These are phyloP conservation scores for Globisporangium carolinianum DNA, from an alignment of 352 stramenopile genomes.

Conservation along the genomic window DNA sequence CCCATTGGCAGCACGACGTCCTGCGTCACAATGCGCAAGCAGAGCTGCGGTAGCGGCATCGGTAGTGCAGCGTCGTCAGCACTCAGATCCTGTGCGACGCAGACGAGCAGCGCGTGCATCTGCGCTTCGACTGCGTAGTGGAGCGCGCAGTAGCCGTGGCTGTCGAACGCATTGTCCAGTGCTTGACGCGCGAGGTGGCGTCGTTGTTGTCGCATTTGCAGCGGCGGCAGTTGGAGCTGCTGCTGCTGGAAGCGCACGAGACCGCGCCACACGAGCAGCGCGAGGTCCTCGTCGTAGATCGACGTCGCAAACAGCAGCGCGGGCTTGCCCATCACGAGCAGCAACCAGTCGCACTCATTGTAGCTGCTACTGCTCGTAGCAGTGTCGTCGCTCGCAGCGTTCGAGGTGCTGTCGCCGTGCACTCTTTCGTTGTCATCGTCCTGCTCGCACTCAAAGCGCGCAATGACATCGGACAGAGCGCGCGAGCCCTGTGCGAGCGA, in stretches of 20 bases:
- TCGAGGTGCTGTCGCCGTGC: too few relatives aligned
- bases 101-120: slow-evolving; percentile 50
- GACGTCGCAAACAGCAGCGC: slow-evolving; percentile 73
- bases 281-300: slow-evolving; percentile 82
- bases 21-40: slow-evolving; percentile 30
- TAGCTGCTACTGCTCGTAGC: slow-evolving; percentile 3
- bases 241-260: slow-evolving; percentile 37
- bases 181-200: slow-evolving; percentile 45
- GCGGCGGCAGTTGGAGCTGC: slow-evolving; percentile 2
- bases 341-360: slow-evolving; percentile 13
- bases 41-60: slow-evolving; percentile 5
- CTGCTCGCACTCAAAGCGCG: slow-evolving; percentile 18
- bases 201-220: too few relatives aligned
- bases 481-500: slow-evolving; percentile 15
- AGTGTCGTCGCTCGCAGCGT: too few relatives aligned
- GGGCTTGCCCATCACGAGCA: slow-evolving; percentile 72
- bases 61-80: neutral
- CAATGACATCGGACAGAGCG: slow-evolving; percentile 26
- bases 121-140: slow-evolving; percentile 76
- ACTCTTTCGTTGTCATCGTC: neutral
- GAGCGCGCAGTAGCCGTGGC: slow-evolving; percentile 56
- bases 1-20: slow-evolving; percentile 65
- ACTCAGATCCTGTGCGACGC: slow-evolving; percentile 17
- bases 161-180: slow-evolving; percentile 63
- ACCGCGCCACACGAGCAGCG: slow-evolving; percentile 50